Base-by-base conservation (phyloP, 192 early-diverging fungal genomes). In the Chytriomyces hyalinus region DNA sequence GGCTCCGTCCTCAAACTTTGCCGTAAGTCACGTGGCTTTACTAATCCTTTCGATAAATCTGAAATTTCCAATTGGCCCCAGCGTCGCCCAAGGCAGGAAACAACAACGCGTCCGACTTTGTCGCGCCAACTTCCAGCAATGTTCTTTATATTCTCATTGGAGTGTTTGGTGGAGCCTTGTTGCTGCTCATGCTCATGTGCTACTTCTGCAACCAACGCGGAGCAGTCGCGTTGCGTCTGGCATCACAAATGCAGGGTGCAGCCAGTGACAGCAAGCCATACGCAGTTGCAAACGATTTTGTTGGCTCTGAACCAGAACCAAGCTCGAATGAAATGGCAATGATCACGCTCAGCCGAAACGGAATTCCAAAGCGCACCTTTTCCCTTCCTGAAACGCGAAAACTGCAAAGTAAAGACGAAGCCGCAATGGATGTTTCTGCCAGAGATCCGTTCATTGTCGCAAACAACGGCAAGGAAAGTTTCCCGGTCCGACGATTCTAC, bases 401-500 rank as follows among this genome's bases (percentile, higher is more conserved):
- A 61, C 44, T 70, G 46, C 67, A 62, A 20, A 64, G 44, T 6
- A 50, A 61, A 24, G 68, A 70, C 44, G 77, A 78, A 44, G 61
- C 61, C 10, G 22, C 26, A 46, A 51, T 73, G 62, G 77, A 78
- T 61, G 61, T 63, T 2, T 9, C 60, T 26, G 77, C 77, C 6
- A 20, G 67, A 22, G 66, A 72, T 22, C 77, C 77, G 17, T 82
- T 80, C 61, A 51, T 82, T 45, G 13, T n/a, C 13, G 78, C 81
- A 13, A 82, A 85, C 67, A 48, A 49, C 65, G 72, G 75, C n/a
- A 20, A 26, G 11, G 74, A 76, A 57, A 77, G 82, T 48, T 85
- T 85, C 60, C 80, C 76, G 5, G 84, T 85, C 24, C 53, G 70
- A 49, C 6, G 62, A 49, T 76, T 61, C 59, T 78, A 85, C 62